Conservation (phyloP, 1,139 yeast species). For the Pichia cactophila region DNA sequence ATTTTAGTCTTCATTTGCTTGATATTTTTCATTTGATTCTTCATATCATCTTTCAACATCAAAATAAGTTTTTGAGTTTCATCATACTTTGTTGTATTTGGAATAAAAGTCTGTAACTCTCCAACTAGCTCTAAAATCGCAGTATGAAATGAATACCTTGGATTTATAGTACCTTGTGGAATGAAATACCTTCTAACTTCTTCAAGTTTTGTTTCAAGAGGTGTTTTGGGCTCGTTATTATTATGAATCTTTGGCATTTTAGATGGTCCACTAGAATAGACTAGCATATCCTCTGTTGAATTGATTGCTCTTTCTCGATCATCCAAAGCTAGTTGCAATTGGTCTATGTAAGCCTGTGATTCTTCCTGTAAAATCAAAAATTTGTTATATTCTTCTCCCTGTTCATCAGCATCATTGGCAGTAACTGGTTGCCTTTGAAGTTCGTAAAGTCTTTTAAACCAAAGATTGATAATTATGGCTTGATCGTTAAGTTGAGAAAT, state of each 20-base stretch:
- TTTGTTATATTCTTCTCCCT: slow-evolving; percentile 72
- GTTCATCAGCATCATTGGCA: slow-evolving; percentile 30
- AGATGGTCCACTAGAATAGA: slow-evolving; percentile 3
- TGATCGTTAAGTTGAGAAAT: slow-evolving; percentile 46
- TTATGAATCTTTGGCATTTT: slow-evolving; percentile 4
- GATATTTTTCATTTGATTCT: slow-evolving; percentile 19
- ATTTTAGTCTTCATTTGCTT: slow-evolving; percentile 31
- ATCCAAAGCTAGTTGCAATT: slow-evolving; percentile 45
- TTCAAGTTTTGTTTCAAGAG: slow-evolving; percentile 27
- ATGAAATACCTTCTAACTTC: slow-evolving; percentile 26
- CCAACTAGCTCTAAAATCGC: slow-evolving; percentile 13
- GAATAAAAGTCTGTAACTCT: slow-evolving; percentile 3
- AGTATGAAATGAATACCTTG: slow-evolving; percentile 20
- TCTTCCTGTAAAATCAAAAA: slow-evolving; percentile 69
- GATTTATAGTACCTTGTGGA: slow-evolving; percentile 27
- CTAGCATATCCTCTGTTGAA: slow-evolving; percentile 27
- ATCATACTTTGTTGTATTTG: slow-evolving; percentile 4
- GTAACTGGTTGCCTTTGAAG: slow-evolving; percentile 38
- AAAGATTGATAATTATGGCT: slow-evolving; percentile 45
- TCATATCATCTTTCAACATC: slow-evolving; percentile 20
- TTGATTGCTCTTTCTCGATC: slow-evolving; percentile 47
- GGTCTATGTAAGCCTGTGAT: slow-evolving; percentile 56
- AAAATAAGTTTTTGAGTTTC: slow-evolving; percentile 5
- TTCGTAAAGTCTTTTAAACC: slow-evolving; percentile 41
- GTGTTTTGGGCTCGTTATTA: background rate